These are phyloP conservation scores for Penicillium egyptiacum DNA, from an alignment of 495 filamentous ascomycete genomes.

Conservation along the genomic window DNA sequence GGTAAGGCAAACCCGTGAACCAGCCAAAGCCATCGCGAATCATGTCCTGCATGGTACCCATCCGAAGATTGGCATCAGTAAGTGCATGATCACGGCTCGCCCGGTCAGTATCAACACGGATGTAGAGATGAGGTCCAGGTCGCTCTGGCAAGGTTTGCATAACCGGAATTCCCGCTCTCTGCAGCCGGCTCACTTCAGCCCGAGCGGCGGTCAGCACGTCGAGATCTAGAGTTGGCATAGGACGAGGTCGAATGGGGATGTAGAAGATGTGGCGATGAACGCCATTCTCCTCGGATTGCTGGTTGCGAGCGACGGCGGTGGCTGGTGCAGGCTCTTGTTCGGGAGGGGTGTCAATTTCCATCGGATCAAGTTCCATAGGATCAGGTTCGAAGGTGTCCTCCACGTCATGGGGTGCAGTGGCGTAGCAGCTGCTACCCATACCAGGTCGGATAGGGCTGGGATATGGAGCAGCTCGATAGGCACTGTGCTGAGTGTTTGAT, in stretches of 20 bases:
- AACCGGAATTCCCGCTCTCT: neutral
- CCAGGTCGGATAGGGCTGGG: neutral
- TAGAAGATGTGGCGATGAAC: neutral
- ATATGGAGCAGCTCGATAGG: neutral
- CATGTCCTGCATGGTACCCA: conserved; percentile 11
- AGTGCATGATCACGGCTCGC: neutral
- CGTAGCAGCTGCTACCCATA: neutral
- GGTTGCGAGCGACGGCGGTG: neutral
- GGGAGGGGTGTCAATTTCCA: neutral
- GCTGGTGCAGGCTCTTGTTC: neutral
- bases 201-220: neutral
- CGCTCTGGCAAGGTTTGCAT: neutral
- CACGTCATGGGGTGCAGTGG: neutral
- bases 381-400: neutral
- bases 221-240: neutral
- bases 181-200: neutral
- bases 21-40: conserved; percentile 12
- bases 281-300: neutral
- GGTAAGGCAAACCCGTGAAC: conserved; percentile 12
- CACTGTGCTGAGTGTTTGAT: neutral
- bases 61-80: neutral
- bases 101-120: neutral
- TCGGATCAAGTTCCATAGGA: neutral
- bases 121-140: neutral
- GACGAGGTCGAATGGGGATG: neutral